Conservation (phyloP, 352 stramenopile genomes). For the Phytophthora niederhauseri region DNA sequence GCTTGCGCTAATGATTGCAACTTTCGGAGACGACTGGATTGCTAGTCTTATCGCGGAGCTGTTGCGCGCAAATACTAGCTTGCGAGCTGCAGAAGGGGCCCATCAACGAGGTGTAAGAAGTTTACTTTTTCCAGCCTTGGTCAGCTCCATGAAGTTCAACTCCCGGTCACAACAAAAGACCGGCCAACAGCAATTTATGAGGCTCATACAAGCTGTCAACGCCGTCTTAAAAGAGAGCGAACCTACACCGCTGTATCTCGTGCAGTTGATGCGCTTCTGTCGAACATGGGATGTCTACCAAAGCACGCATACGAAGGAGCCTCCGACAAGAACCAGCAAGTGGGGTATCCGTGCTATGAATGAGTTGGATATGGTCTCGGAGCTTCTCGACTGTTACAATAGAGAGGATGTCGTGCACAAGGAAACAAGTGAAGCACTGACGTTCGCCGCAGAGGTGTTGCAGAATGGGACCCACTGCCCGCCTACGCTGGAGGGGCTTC, state of each 20-base stretch:
- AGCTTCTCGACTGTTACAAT: constrained; percentile 46
- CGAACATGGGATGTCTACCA: constrained; percentile 42
- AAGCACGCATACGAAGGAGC: constrained; percentile 37
- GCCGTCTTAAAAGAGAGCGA: constrained; percentile 30
- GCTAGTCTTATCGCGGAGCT: constrained; percentile 27
- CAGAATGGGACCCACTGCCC: constrained; percentile 45
- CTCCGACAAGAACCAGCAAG: constrained; percentile 22
- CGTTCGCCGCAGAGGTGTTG: constrained; percentile 41
- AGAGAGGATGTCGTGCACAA: constrained; percentile 21
- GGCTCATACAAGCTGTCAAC: constrained; percentile 26
- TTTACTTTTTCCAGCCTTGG: constrained; percentile 48
- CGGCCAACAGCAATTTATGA: constrained; percentile 32
- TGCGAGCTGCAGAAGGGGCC: constrained; percentile 4
- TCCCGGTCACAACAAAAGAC: constrained; percentile 16
- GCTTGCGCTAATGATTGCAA: constrained; percentile 33
- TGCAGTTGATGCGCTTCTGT: constrained; percentile 40
- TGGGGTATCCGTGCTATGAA: constrained; percentile 42
- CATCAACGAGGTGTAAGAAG: constrained; percentile 31
- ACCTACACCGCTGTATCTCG: constrained; percentile 34
- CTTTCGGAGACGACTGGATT: constrained; percentile 33
- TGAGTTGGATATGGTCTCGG: constrained; percentile 34
- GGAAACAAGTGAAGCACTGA: constrained; percentile 34
- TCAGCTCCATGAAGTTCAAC: constrained; percentile 30
- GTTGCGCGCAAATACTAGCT: constrained; percentile 26
- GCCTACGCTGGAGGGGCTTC: constrained; percentile 29